Conservation (phyloP, 2,329 filamentous ascomycete genomes). For the Salinomyces thailandicus region DNA sequence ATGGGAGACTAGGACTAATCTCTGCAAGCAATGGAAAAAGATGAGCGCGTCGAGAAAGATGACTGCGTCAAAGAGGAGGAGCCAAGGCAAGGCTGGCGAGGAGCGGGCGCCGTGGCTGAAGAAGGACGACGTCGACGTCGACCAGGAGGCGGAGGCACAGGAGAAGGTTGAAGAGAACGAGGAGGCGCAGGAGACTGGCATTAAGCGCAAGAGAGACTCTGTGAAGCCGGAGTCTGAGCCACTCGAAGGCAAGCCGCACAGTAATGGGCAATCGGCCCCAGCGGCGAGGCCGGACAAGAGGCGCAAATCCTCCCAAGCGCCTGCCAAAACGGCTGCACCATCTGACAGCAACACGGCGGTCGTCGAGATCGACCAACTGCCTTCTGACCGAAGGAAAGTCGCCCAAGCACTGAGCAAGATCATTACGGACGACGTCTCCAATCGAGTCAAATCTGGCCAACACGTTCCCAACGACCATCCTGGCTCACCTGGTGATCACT, state of each 20-base stretch:
- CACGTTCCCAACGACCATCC: conserved; percentile 52
- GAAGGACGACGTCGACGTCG: conserved; percentile 16
- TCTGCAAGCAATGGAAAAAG: conserved; percentile 45
- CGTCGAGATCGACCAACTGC: conserved; percentile 38
- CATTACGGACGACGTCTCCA: conserved; percentile 55
- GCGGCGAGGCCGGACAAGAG: conserved; percentile 24
- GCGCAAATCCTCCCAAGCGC: conserved; percentile 25
- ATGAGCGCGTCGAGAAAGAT: conserved; percentile 51
- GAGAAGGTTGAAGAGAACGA: conserved; percentile 3
- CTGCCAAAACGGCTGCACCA: conserved; percentile 7
- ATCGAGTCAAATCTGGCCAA: conserved; percentile 56
- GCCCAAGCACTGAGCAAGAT: conserved; percentile 62
- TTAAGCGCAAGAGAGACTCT: conserved; percentile 25
- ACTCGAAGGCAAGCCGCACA: conserved; percentile 2
- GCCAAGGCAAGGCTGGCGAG: conserved; percentile 29
- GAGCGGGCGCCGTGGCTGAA: conserved; percentile 23
- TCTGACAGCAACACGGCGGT: conserved; percentile 24
- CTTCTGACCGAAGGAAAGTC: conserved; percentile 57
- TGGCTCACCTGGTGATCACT: conserved; percentile 54
- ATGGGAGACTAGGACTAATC: conserved; percentile 51
- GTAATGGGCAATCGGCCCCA: neutral
- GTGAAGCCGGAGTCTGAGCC: conserved; percentile 8
- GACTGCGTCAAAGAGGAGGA: conserved; percentile 53
- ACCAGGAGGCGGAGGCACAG: conserved; percentile 4
- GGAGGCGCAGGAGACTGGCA: conserved; percentile 13